Percentiles rank a stretch among this genome's conserved stretches.
These are phyloP conservation scores for Mycena epipterygia DNA, from an alignment of 768 basidiomycete species.

Conservation along the genomic window DNA sequence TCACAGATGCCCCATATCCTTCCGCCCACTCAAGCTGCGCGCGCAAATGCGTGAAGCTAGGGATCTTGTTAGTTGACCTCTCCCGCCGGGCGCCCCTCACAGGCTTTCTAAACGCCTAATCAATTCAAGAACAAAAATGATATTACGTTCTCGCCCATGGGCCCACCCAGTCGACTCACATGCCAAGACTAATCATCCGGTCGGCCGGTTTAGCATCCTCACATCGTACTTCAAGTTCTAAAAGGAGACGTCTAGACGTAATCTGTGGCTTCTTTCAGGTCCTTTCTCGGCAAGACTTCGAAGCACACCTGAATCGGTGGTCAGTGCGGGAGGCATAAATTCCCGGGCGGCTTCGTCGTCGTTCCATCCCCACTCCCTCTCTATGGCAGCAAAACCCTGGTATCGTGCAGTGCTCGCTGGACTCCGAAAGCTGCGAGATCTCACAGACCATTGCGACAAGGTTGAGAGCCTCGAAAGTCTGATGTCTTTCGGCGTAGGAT, in stretches of 20 bases:
- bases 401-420: constrained; percentile 34
- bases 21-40: neutral
- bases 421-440: constrained; percentile 31
- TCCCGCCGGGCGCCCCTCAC: neutral
- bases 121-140: neutral
- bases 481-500: constrained; percentile 46
- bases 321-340: constrained; percentile 23
- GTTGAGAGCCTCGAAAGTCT: constrained; percentile 38
- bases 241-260: constrained; percentile 9
- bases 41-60: constrained; percentile 30
- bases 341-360: neutral
- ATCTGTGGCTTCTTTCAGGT: constrained; percentile 9
- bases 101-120: constrained; percentile 24
- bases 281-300: constrained; percentile 19
- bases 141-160: constrained; percentile 9
- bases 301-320: constrained; percentile 5
- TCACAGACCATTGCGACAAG: constrained; percentile 29
- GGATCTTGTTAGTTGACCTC: neutral
- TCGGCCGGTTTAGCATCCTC: neutral
- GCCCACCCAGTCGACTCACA: neutral
- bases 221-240: no score
- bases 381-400: constrained; percentile 30
- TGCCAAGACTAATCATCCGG: neutral
- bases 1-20: neutral
- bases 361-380: neutral